Conservation (phyloP, 805 yeast species). For the Cyberlindnera suaveolens region DNA sequence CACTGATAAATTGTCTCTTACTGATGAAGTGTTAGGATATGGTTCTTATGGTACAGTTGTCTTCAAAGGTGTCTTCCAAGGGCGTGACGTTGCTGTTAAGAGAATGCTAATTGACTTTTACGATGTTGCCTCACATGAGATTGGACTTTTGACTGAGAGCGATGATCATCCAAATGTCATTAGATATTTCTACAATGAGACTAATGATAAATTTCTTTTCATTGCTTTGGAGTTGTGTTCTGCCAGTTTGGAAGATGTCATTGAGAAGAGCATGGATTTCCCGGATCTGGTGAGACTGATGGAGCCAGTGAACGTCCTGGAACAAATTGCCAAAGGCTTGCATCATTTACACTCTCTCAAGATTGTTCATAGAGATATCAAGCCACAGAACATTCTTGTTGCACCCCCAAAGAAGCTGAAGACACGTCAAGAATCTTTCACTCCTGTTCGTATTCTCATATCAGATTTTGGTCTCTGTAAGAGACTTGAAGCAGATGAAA, state of each 20-base stretch:
- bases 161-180: constrained; percentile 96
- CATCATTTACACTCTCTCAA: constrained; percentile 83
- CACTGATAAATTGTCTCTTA: constrained; percentile 40
- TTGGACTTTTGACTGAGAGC: constrained; percentile 79
- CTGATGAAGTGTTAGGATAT: constrained; percentile 79
- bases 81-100: constrained; percentile 92
- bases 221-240: constrained; percentile 91
- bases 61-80: constrained; percentile 82
- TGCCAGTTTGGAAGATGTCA: constrained; percentile 80
- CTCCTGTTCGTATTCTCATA: constrained; percentile 64
- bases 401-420: constrained; percentile 54
- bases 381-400: constrained; percentile 89
- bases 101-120: constrained; percentile 89
- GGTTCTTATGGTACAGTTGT: constrained; percentile 98
- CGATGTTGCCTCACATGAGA: constrained; percentile 91
- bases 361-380: constrained; percentile 90
- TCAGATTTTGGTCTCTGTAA: constrained; percentile 97
- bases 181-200: constrained; percentile 89
- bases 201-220: constrained; percentile 79
- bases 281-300: constrained; percentile 33
- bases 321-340: constrained; percentile 79
- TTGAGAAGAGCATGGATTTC: constrained; percentile 44
- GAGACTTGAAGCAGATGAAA: constrained; percentile 84
- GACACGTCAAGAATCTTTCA: constrained; percentile 22
- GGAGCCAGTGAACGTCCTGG: constrained; percentile 49